Evolutionary conservation across 257 asterid species (phyloP), one percentile per base, ranked within the genome.

Genomic region (Rehmannia glutinosa): DNA sequence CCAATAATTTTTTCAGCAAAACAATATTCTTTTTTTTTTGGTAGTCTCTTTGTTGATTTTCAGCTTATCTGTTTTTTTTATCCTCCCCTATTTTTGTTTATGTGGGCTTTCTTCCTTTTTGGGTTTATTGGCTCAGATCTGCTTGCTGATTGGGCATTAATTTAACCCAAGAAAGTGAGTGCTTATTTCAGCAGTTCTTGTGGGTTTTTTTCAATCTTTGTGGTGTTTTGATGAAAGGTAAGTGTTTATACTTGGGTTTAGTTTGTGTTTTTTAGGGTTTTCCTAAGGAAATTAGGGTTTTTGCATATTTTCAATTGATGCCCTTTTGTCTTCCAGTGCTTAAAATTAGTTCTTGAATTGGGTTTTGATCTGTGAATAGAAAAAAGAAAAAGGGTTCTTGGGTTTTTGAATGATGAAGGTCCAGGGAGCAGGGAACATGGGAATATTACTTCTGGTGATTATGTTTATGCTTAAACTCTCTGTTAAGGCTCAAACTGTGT

Each of bases 61-160:
- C 52, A 28, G 50, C n/a, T n/a, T n/a, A n/a, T n/a, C n/a, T n/a
- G n/a, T n/a, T n/a, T n/a, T n/a, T n/a, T n/a, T n/a, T n/a, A n/a
- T n/a, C n/a, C n/a, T n/a, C 4, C 67, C 50, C 30, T 13, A 8
- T 30, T 6, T 21, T 15, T 33, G 0, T 61, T 15, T 28, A 16
- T 9, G n/a, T n/a, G n/a, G n/a, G n/a, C n/a, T 13, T 7, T 9
- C 3, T 15, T 46, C 10, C 3, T n/a, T 17, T 10, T 2, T 21
- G 11, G 15, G 32, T 55, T 65, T 36, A n/a, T 32, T 69, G 72
- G 68, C 62, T 59, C 83, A 75, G 91, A 89, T 89, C 92, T 73
- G 71, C 69, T 64, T 72, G 33, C 64, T 71, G 55, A 59, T 71
- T 57, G 70, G 36, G 28, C 13, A 17, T 76, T 43, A 9, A 39